Conservation (phyloP, 148 eudicot genomes). For the Chenopodium formosanum region DNA sequence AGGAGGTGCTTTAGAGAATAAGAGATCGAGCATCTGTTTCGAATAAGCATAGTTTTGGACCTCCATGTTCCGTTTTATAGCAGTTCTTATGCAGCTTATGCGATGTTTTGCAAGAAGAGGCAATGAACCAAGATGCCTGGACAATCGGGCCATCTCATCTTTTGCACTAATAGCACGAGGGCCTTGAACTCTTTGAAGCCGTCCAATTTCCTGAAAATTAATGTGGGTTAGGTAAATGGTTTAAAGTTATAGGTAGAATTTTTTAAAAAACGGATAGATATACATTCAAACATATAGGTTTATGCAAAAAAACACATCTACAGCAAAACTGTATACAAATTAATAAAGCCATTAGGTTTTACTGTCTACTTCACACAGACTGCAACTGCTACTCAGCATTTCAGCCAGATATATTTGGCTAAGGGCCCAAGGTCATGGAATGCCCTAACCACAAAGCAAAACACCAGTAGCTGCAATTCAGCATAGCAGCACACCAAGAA, state of each 20-base stretch:
- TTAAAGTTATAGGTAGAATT: background rate
- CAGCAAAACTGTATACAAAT: background rate
- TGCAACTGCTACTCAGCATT: background rate
- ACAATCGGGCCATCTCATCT: constrained; percentile 90
- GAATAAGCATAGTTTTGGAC: constrained; percentile 87
- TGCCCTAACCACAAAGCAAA: background rate
- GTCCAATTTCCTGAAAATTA: constrained; percentile 71
- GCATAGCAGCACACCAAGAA: too few species aligned
- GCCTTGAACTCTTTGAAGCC: constrained; percentile 87
- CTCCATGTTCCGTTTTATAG: constrained; percentile 93
- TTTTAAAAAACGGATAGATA: too few species aligned
- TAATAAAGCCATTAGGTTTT: background rate
- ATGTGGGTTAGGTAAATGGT: background rate
- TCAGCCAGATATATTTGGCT: background rate
- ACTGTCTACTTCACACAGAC: background rate
- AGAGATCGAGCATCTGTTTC: constrained; percentile 93
- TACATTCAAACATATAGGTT: background rate
- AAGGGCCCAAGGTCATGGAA: background rate
- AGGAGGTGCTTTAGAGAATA: constrained; percentile 86
- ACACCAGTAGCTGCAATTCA: background rate
- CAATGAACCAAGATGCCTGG: constrained; percentile 91
- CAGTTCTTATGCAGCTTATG: constrained; percentile 89
- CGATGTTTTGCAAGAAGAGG: constrained; percentile 95
- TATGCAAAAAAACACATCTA: background rate
- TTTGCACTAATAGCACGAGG: constrained; percentile 88